Base-by-base conservation (phyloP, 345 rosid species). In the Murraya paniculata region DNA sequence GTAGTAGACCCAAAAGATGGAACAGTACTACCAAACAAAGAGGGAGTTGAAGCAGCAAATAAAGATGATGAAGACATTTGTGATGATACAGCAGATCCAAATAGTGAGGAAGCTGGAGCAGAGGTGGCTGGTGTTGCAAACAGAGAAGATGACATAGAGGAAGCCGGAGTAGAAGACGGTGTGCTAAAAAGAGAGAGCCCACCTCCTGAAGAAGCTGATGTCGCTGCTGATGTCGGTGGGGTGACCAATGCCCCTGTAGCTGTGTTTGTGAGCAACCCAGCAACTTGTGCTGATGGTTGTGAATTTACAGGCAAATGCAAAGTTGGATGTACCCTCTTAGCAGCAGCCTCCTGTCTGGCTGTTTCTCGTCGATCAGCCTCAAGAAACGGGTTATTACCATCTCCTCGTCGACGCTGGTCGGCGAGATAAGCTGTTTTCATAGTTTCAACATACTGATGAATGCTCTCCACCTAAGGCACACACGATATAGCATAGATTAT, bases 341-440 rank as follows among this genome's bases (percentile, higher is more conserved):
- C 93, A 84, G 98, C 98, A 58, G 98, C 99, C 89, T 96, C 98
- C 74, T 88, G 93, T 80, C 91, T 93, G 53, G 99, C 98, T n/a
- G 95, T 88, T 89, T 92, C 97, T 24, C 98, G 90, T 72, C 99
- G 81, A 85, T 96, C 98, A 73, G 99, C 99, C 81, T 92, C 99
- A 72, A 96, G 95, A 85, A 96, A 96, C 9, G 99, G 98, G 81
- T 96, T 90, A 79, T 84, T 87, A 50, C 81, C 85, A 74, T 90
- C 93, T 72, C 99, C 99, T 82, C 90, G 90, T 21, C 85, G 90
- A 3, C 94, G 93, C 80, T 94, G 99, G 75, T 92, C 97, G 79
- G 91, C 92, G 56, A 96, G 98, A 88, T 91, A 96, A 31, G 97
- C 94, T 45, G 85, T 80, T 83, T 89, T 94, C 99, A 94, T 91